Percentiles rank a stretch among this genome's conserved stretches.
phyloP scores from a whole-genome alignment of 2,329 filamentous ascomycete genomes.

The Mycocentrospora acerina region DNA sequence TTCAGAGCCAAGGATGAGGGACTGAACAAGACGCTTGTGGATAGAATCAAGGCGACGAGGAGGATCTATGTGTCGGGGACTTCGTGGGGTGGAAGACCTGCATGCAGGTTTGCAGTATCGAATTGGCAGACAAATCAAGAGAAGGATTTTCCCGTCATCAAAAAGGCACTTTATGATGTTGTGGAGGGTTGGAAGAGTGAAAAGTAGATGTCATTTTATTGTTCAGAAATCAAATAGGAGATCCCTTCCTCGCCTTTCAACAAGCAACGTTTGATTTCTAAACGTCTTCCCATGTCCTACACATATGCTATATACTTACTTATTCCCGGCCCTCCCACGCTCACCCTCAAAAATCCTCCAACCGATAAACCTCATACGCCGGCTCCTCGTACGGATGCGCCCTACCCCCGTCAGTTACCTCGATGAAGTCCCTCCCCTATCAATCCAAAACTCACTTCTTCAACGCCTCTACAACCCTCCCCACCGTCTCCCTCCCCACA shows the following conservation, averaged over 20 bases:
- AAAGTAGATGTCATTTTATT: no score
- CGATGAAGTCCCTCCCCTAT: not conserved
- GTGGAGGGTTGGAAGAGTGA: not conserved
- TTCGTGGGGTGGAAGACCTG: conserved; percentile 70
- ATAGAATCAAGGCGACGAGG: conserved; percentile 70
- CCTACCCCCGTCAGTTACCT: conserved; percentile 22
- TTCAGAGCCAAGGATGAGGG: conserved; percentile 69
- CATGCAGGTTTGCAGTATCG: conserved; percentile 80
- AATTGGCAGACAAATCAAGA: conserved; percentile 78
- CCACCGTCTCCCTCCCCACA: conserved; percentile 58
- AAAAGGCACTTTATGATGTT: conserved; percentile 58
- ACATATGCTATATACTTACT: no score
- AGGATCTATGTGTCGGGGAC: conserved; percentile 84
- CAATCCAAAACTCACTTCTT: conserved; percentile 56
- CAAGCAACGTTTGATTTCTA: no score
- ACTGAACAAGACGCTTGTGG: conserved; percentile 67
- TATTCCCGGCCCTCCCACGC: no score
- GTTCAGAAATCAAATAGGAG: no score
- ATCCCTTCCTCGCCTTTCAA: no score
- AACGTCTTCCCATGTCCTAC: no score
- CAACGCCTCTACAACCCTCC: conserved; percentile 62
- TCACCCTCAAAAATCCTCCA: conserved; percentile 48
- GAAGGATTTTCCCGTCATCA: conserved; percentile 67
- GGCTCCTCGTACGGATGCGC: conserved; percentile 50
- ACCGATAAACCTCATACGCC: conserved; percentile 50